Percentiles rank a stretch among this genome's conserved stretches.
These are phyloP conservation scores for Sporisorium sorghi DNA, from an alignment of 1,284 basidiomycete species.

Conservation along the genomic window DNA sequence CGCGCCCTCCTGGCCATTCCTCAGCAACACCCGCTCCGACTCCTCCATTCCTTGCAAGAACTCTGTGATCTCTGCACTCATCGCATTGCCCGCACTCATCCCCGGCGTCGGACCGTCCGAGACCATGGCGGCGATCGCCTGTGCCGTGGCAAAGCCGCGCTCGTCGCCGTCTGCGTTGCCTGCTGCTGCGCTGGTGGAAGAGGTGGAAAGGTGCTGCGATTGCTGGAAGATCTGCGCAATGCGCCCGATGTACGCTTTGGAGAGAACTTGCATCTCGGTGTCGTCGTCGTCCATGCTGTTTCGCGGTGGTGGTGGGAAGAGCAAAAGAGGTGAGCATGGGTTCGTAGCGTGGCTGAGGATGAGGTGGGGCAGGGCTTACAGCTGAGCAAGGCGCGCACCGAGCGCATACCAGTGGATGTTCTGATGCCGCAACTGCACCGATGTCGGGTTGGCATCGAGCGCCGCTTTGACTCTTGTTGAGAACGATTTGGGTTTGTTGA, in stretches of 20 bases:
- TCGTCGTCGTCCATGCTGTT: constrained; percentile 59
- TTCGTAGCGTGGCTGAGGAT: not conserved
- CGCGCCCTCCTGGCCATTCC: constrained; percentile 48
- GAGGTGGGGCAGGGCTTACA: constrained; percentile 36
- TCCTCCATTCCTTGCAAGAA: constrained; percentile 64
- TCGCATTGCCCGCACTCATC: constrained; percentile 40
- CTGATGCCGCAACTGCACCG: constrained; percentile 60
- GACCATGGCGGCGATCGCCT: constrained; percentile 51
- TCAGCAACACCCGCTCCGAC: constrained; percentile 41
- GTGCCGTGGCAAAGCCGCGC: constrained; percentile 29
- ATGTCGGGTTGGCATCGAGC: constrained; percentile 60
- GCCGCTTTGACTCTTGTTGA: constrained; percentile 59
- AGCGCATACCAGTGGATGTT: constrained; percentile 66
- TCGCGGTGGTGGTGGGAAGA: not conserved
- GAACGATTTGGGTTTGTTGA: constrained; percentile 63
- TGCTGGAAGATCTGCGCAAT: constrained; percentile 61
- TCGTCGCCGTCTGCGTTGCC: constrained; percentile 17
- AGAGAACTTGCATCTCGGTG: constrained; percentile 50
- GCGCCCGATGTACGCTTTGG: constrained; percentile 61
- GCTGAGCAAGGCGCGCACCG: constrained; percentile 57
- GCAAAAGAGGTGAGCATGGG: not conserved
- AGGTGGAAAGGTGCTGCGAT: constrained; percentile 53
- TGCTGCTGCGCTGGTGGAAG: constrained; percentile 12
- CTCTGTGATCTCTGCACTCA: constrained; percentile 60
- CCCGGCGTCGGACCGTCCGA: constrained; percentile 49